A percentile compares a stretch with the other conserved stretches of the same genome.
phyloP scores from a whole-genome alignment of 305 asterid genomes.

The Euphrasia arctica region DNA sequence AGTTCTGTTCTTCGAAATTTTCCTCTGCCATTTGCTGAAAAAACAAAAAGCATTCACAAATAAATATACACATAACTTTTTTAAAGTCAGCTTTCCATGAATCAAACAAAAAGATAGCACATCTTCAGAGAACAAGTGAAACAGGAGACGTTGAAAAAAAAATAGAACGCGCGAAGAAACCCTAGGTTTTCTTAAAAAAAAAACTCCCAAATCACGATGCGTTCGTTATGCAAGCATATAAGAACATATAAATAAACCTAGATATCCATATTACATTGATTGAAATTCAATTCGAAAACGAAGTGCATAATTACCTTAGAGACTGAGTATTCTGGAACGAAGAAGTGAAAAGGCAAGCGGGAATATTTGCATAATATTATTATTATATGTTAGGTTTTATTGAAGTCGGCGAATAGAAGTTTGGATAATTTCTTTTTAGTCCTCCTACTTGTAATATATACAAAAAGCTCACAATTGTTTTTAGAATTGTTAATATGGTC shows the following conservation, averaged over 20 bases:
- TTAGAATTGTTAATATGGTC: too few relatives aligned
- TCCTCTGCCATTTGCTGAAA: conserved; percentile 50
- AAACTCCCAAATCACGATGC: not conserved
- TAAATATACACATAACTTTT: not conserved
- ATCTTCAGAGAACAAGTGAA: not conserved
- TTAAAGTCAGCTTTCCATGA: not conserved
- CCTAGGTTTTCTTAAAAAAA: not conserved
- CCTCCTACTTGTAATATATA: conserved; percentile 7
- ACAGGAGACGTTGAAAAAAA: not conserved
- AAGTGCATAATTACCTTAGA: conserved; percentile 10
- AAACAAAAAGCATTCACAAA: not conserved
- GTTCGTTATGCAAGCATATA: not conserved
- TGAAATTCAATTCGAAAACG: not conserved
- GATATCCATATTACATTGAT: not conserved
- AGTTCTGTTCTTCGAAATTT: conserved; percentile 34
- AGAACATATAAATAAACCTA: not conserved
- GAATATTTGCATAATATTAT: not conserved
- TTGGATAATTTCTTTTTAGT: not conserved
- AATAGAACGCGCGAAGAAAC: conserved; percentile 1
- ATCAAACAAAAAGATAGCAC: not conserved
- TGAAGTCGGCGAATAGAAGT: conserved; percentile 5
- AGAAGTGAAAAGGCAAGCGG: conserved; percentile 9
- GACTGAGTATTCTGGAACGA: not conserved
- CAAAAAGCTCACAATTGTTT: too few relatives aligned
- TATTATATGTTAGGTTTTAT: conserved; percentile 8